Conservation (phyloP, 2,329 filamentous ascomycete species). For the Monosporascus sp. region DNA sequence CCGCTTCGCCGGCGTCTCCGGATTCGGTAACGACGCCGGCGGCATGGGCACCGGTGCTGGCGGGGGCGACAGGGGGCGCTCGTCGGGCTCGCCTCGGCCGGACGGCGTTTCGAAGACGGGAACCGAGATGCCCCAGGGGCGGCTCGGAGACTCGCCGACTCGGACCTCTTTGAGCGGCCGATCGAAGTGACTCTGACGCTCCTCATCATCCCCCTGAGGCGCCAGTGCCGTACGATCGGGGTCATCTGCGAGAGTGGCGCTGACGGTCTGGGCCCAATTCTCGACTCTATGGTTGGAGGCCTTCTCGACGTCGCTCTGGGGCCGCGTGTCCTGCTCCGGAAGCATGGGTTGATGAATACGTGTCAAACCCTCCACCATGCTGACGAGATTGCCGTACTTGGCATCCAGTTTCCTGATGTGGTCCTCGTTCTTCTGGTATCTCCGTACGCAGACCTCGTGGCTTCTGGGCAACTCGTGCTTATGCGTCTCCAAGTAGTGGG, state of each 20-base stretch:
- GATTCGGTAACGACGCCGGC: conserved; percentile 23
- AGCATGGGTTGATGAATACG: conserved; percentile 85
- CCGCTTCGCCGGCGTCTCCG: conserved; percentile 17
- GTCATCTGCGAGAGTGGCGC: conserved; percentile 36
- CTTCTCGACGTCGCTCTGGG: conserved; percentile 40
- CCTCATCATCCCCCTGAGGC: conserved; percentile 43
- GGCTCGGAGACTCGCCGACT: conserved; percentile 88
- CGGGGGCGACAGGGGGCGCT: conserved; percentile 49
- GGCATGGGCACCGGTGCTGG: conserved; percentile 52
- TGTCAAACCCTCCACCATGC: conserved; percentile 89
- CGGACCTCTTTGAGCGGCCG: conserved; percentile 80
- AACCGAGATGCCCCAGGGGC: conserved; percentile 88
- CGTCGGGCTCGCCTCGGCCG: conserved; percentile 29
- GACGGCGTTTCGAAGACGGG: conserved; percentile 49
- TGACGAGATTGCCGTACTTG: conserved; percentile 88
- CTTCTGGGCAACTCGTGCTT: conserved; percentile 93
- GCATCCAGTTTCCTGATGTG: conserved; percentile 85
- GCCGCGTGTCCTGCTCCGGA: conserved; percentile 49
- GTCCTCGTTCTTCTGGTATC: conserved; percentile 82
- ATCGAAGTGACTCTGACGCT: conserved; percentile 72
- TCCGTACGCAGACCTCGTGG: conserved; percentile 85
- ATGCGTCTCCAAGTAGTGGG: conserved; percentile 88
- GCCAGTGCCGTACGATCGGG: conserved; percentile 35
- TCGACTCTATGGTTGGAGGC: conserved; percentile 68
- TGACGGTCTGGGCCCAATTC: conserved; percentile 79